Evolutionary conservation across 345 rosid genomes (phyloP), one percentile per base, ranked within the genome.

Genomic region (Viola odorata): DNA sequence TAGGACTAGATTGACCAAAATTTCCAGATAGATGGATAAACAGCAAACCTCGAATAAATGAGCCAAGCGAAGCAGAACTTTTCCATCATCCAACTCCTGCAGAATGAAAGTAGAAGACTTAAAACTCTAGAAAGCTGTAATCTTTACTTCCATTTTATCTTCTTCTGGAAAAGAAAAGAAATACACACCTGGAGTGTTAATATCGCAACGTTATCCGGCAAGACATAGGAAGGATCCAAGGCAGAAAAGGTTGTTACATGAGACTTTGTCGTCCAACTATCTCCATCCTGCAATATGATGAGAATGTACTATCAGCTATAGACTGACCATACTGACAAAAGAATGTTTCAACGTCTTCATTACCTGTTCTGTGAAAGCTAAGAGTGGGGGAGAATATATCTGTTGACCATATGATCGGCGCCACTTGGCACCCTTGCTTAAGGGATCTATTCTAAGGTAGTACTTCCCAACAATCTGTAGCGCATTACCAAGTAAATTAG

Each of bases 31-130:
- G 17, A 50, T 50, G 17, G 15, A 15, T 7, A 50, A 14, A n/a
- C 7, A 50, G 5, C n/a, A 15, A 16, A 51, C 55, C 55, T 51
- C 55, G 9, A 15, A 51, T 52, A 52, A 8, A 10, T 38, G 16
- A 13, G 45, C 44, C 13, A 56, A 3, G 11, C 41, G 41, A 39
- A 14, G 14, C 6, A 52, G 55, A 15, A 52, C 38, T n/a, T 7
- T 52, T 52, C 55, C 55, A 52, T 52, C 55, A 52, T 17, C 55
- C 55, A 52, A 12, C 12, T 52, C 38, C 37, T 23, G 55, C 36
- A 17, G 37, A 16, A 16, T 16, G 4, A 16, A n/a, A 7, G 10
- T 6, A 1, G 16, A 16, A 15, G 32, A 52, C 8, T 8, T 15
- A 5, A n/a, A 16, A 52, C 55, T 15, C 10, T 5, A 37, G 36